Conservation (phyloP, 208 protist species). For the Crithidia thermophila region DNA sequence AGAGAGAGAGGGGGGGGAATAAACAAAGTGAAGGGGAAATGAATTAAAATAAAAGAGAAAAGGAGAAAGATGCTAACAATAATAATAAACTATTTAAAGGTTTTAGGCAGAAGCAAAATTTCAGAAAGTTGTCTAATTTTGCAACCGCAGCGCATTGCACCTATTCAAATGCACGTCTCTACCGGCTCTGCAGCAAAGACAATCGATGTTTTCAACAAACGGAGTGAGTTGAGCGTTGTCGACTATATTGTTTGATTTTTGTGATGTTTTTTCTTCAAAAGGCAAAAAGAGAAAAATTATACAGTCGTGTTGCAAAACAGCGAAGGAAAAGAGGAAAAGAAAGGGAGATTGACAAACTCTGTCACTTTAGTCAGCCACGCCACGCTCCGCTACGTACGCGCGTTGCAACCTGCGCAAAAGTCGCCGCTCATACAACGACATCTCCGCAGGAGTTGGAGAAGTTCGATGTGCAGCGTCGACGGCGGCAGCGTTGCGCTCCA, state of each 20-base stretch:
- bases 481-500: neutral
- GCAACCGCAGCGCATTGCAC: too few relatives aligned
- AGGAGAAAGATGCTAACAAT: conserved; percentile 4
- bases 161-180: too few relatives aligned
- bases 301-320: neutral
- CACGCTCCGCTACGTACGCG: conserved; percentile 10
- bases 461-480: neutral
- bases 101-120: neutral
- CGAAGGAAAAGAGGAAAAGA: neutral
- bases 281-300: neutral
- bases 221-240: too few relatives aligned
- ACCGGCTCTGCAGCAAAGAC: too few relatives aligned
- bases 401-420: conserved; percentile 16
- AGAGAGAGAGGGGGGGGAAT: neutral
- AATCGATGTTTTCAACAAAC: too few relatives aligned
- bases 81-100: neutral
- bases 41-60: conserved; percentile 1
- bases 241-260: too few relatives aligned
- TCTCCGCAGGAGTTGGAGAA: neutral
- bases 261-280: too few relatives aligned
- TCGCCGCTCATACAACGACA: conserved; percentile 28
- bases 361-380: neutral
- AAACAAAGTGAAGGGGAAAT: neutral
- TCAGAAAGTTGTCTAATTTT: neutral
- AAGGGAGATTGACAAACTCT: neutral